phyloP scores from a whole-genome alignment of 768 basidiomycete genomes.

The Lactifluus piperatus region DNA sequence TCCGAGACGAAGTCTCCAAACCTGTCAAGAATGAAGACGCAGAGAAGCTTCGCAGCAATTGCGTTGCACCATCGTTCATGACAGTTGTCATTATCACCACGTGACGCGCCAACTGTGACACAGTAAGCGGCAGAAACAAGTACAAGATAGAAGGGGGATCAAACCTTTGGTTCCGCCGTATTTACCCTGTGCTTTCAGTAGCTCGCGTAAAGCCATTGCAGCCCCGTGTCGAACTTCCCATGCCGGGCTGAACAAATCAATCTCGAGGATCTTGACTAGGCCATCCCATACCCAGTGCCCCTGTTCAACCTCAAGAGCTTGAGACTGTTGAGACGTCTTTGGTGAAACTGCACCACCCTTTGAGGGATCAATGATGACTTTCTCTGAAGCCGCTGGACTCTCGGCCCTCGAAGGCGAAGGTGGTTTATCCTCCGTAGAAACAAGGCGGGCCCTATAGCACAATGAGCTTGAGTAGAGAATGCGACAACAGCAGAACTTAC shows the following conservation, averaged over 20 bases:
- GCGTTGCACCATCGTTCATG: constrained; percentile 90
- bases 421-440: constrained; percentile 51
- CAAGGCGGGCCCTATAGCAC: constrained; percentile 54
- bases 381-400: constrained; percentile 52
- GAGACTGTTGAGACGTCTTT: constrained; percentile 66
- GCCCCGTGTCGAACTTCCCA: constrained; percentile 97
- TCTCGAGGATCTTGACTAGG: constrained; percentile 67
- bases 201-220: constrained; percentile 81
- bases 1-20: constrained; percentile 98
- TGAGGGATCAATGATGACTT: constrained; percentile 67
- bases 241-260: constrained; percentile 72
- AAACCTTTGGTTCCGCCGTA: constrained; percentile 76
- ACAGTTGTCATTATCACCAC: constrained; percentile 49
- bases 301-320: constrained; percentile 63
- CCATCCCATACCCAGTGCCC: constrained; percentile 87
- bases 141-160: not conserved
- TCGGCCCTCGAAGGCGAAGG: constrained; percentile 42
- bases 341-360: constrained; percentile 83
- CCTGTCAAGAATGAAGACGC: constrained; percentile 90
- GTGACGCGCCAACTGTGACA: constrained; percentile 39
- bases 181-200: constrained; percentile 76
- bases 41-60: constrained; percentile 75
- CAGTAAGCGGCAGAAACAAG: not conserved
- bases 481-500: constrained; percentile 27
- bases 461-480: not conserved